A percentile compares a stretch with the other conserved stretches of the same genome.
Conservation (phyloP, 225 moss, liverwort and hornwort species). For the Straminergon stramineum region DNA sequence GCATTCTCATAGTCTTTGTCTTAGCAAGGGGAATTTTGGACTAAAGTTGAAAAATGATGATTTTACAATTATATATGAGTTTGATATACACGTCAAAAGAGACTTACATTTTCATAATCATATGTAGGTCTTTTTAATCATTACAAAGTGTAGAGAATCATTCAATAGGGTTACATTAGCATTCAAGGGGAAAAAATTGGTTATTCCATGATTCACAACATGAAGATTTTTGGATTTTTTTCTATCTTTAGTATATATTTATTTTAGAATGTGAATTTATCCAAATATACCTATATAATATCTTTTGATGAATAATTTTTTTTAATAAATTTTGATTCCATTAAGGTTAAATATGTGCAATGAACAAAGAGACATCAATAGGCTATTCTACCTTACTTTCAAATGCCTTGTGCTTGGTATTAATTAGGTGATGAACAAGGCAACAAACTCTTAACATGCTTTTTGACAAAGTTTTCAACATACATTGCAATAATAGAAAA, state of each 20-base stretch:
- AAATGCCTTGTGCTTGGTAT: background rate
- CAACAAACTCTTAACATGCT: background rate
- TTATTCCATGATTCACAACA: background rate
- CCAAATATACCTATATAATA: background rate
- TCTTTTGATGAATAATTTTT: background rate
- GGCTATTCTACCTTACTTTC: background rate
- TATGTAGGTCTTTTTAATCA: background rate
- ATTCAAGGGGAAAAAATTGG: background rate
- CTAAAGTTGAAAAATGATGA: background rate
- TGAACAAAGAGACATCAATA: background rate
- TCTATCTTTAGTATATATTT: background rate
- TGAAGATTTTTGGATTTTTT: background rate
- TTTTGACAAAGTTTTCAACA: background rate
- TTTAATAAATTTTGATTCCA: background rate
- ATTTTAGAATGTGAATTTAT: background rate
- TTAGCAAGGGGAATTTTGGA: too few species aligned
- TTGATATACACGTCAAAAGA: background rate
- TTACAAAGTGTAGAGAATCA: fast-evolving
- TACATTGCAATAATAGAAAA: background rate
- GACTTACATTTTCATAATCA: background rate
- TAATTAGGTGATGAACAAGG: background rate
- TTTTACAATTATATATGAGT: background rate
- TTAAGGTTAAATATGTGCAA: background rate
- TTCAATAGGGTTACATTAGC: background rate
- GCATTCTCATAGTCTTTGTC: background rate